Base-by-base conservation (phyloP, 495 filamentous ascomycete genomes). In the Xylaria intraflava region DNA sequence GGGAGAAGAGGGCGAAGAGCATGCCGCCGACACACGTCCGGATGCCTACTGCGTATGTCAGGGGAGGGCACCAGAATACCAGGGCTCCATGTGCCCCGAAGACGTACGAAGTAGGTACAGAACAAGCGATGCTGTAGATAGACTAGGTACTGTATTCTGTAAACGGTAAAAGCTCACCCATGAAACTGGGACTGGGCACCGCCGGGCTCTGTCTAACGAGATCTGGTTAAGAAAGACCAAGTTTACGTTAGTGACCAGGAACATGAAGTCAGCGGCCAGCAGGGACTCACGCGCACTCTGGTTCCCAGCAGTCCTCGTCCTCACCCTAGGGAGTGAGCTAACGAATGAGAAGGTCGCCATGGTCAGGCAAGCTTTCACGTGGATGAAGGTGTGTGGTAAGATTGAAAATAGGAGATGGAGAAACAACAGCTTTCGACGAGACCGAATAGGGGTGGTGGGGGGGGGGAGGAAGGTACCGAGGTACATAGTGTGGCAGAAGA, bases 311-410 rank as follows among this genome's bases (percentile, higher is more conserved):
- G 29, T 10, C 6, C 29, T 30, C 5, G 5, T 33, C 16, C 40
- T 39, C 40, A 31, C 50, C 50, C 50, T 36, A 20, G 40, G 50
- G 44, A 30, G 50, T 53, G 27, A n/a, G 41, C 27, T 16, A 11
- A 52, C 38, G 31, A 43, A 26, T 8, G 22, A 27, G 19, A 10
- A 10, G 14, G 31, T 35, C 6, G 31, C 7, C 14, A 35, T 12
- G 9, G 7, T 35, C 9, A 12, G 12, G 31, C 31, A 35, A 35
- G 31, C 7, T 27, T 52, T 35, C 40, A 36, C 23, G 38, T 40
- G 16, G 49, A 39, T 43, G 35, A 38, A 31, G 39, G 12, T 12
- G 31, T 35, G 31, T 35, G 31, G 14, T 35, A n/a, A n/a, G n/a
- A n/a, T n/a, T n/a, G n/a, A n/a, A n/a, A n/a, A n/a, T n/a, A n/a